Percentiles rank a stretch among this genome's conserved stretches.
These are phyloP conservation scores for Jasminum sambac DNA, from an alignment of 257 asterid genomes.

Conservation along the genomic window DNA sequence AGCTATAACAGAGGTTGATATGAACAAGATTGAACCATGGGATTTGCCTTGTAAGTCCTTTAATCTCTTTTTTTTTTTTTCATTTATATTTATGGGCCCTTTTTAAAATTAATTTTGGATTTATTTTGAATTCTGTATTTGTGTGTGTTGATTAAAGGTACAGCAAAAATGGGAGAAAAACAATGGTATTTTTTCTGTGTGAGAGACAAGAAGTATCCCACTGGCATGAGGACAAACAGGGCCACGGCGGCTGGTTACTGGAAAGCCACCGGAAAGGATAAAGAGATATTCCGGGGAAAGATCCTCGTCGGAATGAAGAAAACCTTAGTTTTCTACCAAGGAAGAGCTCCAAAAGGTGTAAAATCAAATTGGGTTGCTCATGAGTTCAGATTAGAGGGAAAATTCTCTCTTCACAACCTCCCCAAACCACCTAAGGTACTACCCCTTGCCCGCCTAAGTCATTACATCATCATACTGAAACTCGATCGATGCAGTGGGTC, in stretches of 20 bases:
- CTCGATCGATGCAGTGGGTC: no score
- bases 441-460: not conserved
- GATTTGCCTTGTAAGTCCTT: conserved; percentile 63
- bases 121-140: not conserved
- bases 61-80: not conserved
- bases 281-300: conserved; percentile 54
- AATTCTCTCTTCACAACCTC: conserved; percentile 38
- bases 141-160: conserved; percentile 40
- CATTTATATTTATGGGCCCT: no score
- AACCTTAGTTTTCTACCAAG: conserved; percentile 73
- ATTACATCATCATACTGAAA: no score
- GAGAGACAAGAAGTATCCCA: conserved; percentile 77
- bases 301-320: conserved; percentile 70
- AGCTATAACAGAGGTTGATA: conserved; percentile 76
- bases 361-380: conserved; percentile 77
- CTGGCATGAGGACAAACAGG: conserved; percentile 70
- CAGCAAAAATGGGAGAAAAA: conserved; percentile 67
- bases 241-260: conserved; percentile 79
- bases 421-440: conserved; percentile 53
- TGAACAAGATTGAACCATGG: conserved; percentile 85
- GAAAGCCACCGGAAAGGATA: conserved; percentile 91
- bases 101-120: no score
- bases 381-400: conserved; percentile 75
- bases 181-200: conserved; percentile 85
- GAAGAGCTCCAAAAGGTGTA: conserved; percentile 83